Percentiles rank a stretch among this genome's conserved stretches.
These are phyloP conservation scores for Olyra latifolia DNA, from an alignment of 176 grass and related monocot genomes.

Conservation along the genomic window DNA sequence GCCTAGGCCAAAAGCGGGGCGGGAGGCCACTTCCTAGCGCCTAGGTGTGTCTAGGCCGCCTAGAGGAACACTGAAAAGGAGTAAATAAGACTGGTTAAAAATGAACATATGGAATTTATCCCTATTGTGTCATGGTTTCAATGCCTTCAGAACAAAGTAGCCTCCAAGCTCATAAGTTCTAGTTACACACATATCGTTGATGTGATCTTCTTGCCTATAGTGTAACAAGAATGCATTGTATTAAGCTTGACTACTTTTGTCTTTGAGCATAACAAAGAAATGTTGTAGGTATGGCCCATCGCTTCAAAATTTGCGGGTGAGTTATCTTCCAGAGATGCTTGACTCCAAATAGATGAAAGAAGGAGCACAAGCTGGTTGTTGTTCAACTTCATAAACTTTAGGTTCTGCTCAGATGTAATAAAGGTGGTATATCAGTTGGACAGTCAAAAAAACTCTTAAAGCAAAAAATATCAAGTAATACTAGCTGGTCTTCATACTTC, in stretches of 20 bases:
- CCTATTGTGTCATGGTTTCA: neutral
- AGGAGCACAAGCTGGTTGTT: slow-evolving; percentile 76
- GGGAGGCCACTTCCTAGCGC: too few relatives aligned
- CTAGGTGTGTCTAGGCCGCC: too few relatives aligned
- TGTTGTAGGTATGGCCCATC: slow-evolving; percentile 74
- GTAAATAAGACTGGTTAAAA: slow-evolving; percentile 1
- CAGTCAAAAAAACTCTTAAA: neutral
- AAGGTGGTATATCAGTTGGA: slow-evolving; percentile 20
- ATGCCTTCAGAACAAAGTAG: slow-evolving; percentile 20
- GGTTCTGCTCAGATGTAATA: slow-evolving; percentile 47
- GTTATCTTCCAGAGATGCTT: slow-evolving; percentile 79
- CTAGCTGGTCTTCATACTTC: slow-evolving; percentile 39
- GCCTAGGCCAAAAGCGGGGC: too few relatives aligned
- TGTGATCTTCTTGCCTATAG: slow-evolving; percentile 6
- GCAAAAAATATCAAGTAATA: neutral
- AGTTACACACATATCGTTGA: neutral
- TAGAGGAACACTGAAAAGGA: too few relatives aligned
- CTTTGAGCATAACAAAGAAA: slow-evolving; percentile 66
- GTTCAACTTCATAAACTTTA: slow-evolving; percentile 78
- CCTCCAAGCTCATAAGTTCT: neutral
- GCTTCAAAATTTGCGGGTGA: slow-evolving; percentile 83
- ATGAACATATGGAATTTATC: neutral
- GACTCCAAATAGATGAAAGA: slow-evolving; percentile 94
- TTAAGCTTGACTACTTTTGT: slow-evolving; percentile 58
- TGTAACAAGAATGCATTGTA: slow-evolving; percentile 7